Evolutionary conservation across 768 basidiomycete genomes (phyloP).

Genomic region (Tylopilus sp.): DNA sequence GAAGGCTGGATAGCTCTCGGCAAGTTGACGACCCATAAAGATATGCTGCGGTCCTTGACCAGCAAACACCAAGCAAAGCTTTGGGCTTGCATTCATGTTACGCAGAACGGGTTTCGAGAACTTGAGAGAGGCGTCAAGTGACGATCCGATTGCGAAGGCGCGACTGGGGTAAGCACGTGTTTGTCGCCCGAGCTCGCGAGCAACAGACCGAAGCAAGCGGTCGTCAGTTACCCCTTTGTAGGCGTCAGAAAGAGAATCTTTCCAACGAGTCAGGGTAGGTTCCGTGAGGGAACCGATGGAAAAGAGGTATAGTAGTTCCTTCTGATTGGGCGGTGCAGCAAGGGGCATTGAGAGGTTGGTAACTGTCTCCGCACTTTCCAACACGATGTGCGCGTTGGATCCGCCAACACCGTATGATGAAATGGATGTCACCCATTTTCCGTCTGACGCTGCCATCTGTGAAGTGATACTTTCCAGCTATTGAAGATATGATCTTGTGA

Average conservation of each 20-base stretch:
- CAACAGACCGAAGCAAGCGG: conserved; percentile 23
- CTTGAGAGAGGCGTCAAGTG: conserved; percentile 21
- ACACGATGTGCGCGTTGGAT: conserved; percentile 33
- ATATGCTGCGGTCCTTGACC: conserved; percentile 37
- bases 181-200: conserved; percentile 29
- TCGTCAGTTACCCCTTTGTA: conserved; percentile 20
- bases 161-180: conserved; percentile 30
- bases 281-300: conserved; percentile 30
- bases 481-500: background rate
- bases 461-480: conserved; percentile 24
- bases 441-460: conserved; percentile 28
- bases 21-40: conserved; percentile 36
- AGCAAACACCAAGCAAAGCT: conserved; percentile 34
- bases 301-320: conserved; percentile 24
- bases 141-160: conserved; percentile 23
- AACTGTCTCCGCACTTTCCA: conserved; percentile 25
- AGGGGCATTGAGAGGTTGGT: conserved; percentile 9
- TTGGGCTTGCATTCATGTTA: conserved; percentile 22
- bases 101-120: conserved; percentile 30
- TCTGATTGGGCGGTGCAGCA: background rate
- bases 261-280: conserved; percentile 23
- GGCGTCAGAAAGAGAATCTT: conserved; percentile 14
- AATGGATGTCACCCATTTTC: conserved; percentile 30
- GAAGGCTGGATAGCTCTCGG: conserved; percentile 31
- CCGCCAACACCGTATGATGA: conserved; percentile 35